A percentile compares a stretch with the other conserved stretches of the same genome.
phyloP scores from a whole-genome alignment of 2,329 filamentous ascomycete species.

The Ceratocystis ficicola region DNA sequence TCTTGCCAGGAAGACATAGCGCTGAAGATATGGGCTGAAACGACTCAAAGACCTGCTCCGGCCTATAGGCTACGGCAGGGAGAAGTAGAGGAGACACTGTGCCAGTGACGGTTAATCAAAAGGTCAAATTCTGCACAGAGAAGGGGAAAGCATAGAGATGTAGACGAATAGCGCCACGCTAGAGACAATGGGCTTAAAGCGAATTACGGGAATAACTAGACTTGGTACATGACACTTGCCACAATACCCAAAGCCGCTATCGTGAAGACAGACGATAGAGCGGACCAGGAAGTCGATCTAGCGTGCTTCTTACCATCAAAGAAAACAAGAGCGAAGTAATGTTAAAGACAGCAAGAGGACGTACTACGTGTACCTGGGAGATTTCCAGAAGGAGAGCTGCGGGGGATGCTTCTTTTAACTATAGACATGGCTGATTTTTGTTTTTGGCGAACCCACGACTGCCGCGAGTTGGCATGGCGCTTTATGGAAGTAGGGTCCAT shows the following conservation, averaged over 20 bases:
- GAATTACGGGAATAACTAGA: too few species aligned
- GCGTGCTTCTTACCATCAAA: too few species aligned
- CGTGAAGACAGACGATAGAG: too few species aligned
- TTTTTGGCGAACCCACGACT: neutral
- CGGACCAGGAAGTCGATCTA: too few species aligned
- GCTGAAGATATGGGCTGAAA: neutral
- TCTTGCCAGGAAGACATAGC: neutral
- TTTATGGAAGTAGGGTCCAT: neutral
- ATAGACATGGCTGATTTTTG: neutral
- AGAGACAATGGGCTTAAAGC: too few species aligned
- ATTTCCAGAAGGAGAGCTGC: neutral
- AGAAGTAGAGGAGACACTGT: neutral
- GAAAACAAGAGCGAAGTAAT: too few species aligned
- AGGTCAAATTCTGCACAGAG: too few species aligned
- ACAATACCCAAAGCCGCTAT: too few species aligned
- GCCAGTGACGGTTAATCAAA: neutral
- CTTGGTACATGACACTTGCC: too few species aligned
- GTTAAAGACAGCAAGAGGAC: neutral
- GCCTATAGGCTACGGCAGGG: neutral
- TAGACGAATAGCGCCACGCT: too few species aligned
- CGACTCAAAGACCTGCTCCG: neutral
- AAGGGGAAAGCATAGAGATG: too few species aligned
- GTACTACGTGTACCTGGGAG: neutral
- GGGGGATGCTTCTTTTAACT: neutral
- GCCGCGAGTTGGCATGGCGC: neutral